Percentiles rank a stretch among this genome's conserved stretches.
Conservation (phyloP, 352 stramenopile species). For the Phytophthora pseudosyringae region DNA sequence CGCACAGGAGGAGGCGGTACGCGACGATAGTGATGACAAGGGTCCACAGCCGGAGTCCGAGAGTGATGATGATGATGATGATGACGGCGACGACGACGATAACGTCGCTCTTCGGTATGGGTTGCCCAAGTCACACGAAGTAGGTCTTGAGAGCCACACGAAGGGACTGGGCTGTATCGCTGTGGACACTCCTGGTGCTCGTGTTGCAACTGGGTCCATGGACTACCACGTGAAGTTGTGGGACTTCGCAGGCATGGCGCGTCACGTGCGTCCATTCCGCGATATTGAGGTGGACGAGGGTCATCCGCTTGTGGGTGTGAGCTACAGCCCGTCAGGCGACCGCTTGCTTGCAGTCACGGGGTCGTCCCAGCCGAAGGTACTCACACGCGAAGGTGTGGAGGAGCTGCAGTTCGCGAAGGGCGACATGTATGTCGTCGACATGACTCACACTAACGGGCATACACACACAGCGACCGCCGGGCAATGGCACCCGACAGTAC, state of each 20-base stretch:
- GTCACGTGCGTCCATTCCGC: conserved; percentile 79
- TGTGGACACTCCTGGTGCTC: conserved; percentile 67
- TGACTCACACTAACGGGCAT: conserved; percentile 85
- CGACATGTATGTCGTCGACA: conserved; percentile 90
- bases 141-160: conserved; percentile 58
- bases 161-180: conserved; percentile 78
- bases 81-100: conserved; percentile 41
- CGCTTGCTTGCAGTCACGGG: conserved; percentile 71
- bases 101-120: conserved; percentile 73
- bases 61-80: conserved; percentile 54
- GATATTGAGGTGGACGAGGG: conserved; percentile 84
- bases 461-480: conserved; percentile 78
- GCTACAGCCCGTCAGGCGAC: conserved; percentile 84
- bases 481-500: conserved; percentile 69
- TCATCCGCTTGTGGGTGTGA: conserved; percentile 76
- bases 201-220: conserved; percentile 80
- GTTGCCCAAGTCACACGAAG: conserved; percentile 74
- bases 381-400: conserved; percentile 80
- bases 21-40: conserved; percentile 14
- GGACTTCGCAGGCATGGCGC: conserved; percentile 89
- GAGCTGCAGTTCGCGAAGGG: conserved; percentile 84
- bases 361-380: conserved; percentile 78
- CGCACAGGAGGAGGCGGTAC: conserved; percentile 3
- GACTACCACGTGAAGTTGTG: conserved; percentile 89
- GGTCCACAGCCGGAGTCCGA: conserved; percentile 24